phyloP scores from a whole-genome alignment of 441 rosid species.

The Melastoma candidum region DNA sequence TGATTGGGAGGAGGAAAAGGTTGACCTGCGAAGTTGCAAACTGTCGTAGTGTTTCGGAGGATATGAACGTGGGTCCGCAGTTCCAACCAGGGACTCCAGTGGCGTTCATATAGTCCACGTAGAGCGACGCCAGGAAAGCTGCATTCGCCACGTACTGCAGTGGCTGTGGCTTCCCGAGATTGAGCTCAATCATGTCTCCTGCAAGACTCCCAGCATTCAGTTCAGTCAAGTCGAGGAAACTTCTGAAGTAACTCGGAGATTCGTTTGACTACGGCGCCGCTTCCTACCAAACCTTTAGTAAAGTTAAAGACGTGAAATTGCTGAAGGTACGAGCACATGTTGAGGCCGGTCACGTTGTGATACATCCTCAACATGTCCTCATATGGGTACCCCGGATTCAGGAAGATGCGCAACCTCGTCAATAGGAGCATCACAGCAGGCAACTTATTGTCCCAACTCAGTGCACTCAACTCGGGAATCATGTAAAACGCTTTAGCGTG shows the following conservation, averaged over 20 bases:
- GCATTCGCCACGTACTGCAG: slow-evolving; percentile 68
- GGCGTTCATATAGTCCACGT: slow-evolving; percentile 64
- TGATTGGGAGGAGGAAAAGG: too few relatives aligned
- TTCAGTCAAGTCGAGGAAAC: not conserved
- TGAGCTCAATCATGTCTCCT: slow-evolving; percentile 65
- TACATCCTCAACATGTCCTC: slow-evolving; percentile 71
- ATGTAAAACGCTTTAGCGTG: slow-evolving; percentile 44
- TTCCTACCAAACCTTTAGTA: too few relatives aligned
- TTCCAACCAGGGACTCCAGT: slow-evolving; percentile 52
- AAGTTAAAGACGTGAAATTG: slow-evolving; percentile 46
- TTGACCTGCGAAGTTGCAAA: slow-evolving; percentile 67
- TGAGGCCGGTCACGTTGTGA: slow-evolving; percentile 51
- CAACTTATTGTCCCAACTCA: slow-evolving; percentile 74
- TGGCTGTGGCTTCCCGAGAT: slow-evolving; percentile 45
- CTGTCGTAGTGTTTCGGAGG: slow-evolving; percentile 25
- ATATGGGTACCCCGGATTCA: slow-evolving; percentile 70
- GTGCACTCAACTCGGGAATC: slow-evolving; percentile 26
- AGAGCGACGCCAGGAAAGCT: slow-evolving; percentile 75
- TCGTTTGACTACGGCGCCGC: not conserved
- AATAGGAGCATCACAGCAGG: slow-evolving; percentile 79
- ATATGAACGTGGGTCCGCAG: slow-evolving; percentile 46
- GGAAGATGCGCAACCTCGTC: slow-evolving; percentile 59
- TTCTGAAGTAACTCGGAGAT: not conserved
- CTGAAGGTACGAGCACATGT: slow-evolving; percentile 64
- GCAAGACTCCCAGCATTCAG: slow-evolving; percentile 5